These are phyloP conservation scores for Calycina herbarum DNA, from an alignment of 2,329 filamentous ascomycete genomes.

Conservation along the genomic window DNA sequence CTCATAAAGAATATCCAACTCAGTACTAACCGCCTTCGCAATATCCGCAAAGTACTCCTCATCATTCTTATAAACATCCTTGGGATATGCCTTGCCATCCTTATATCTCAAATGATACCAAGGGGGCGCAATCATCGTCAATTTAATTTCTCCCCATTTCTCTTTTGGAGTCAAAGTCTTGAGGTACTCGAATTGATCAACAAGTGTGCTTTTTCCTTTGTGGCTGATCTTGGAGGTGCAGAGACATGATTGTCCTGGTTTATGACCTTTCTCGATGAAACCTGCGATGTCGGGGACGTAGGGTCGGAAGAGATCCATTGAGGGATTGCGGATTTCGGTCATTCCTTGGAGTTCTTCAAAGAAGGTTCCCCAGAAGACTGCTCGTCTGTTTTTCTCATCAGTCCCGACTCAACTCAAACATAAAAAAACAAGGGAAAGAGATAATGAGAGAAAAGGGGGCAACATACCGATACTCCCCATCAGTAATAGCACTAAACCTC, in stretches of 20 bases:
- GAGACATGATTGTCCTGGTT: conserved; percentile 48
- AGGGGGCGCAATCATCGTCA: conserved; percentile 66
- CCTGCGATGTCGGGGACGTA: conserved; percentile 44
- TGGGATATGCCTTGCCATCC: conserved; percentile 52
- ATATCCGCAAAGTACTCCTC: conserved; percentile 56
- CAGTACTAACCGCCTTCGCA: conserved; percentile 52
- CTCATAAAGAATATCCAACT: conserved; percentile 55
- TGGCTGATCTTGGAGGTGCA: conserved; percentile 50
- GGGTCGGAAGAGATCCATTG: conserved; percentile 43
- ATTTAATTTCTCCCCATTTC: conserved; percentile 65
- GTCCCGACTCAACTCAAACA: not conserved
- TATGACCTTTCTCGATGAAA: conserved; percentile 47
- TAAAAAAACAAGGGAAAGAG: not conserved
- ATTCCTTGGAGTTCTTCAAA: conserved; percentile 33
- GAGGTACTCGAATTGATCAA: conserved; percentile 52
- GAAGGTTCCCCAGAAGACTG: conserved; percentile 36
- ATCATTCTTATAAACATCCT: conserved; percentile 52
- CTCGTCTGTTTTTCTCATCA: conserved; percentile 20
- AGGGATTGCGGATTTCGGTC: conserved; percentile 31
- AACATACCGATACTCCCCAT: conserved; percentile 53
- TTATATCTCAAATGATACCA: conserved; percentile 69
- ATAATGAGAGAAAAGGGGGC: not conserved
- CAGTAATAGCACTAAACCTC: conserved; percentile 56
- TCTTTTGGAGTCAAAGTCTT: conserved; percentile 61
- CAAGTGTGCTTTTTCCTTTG: conserved; percentile 43